phyloP scores from a whole-genome alignment of 495 filamentous ascomycete species.

The Bacidia gigantensis region DNA sequence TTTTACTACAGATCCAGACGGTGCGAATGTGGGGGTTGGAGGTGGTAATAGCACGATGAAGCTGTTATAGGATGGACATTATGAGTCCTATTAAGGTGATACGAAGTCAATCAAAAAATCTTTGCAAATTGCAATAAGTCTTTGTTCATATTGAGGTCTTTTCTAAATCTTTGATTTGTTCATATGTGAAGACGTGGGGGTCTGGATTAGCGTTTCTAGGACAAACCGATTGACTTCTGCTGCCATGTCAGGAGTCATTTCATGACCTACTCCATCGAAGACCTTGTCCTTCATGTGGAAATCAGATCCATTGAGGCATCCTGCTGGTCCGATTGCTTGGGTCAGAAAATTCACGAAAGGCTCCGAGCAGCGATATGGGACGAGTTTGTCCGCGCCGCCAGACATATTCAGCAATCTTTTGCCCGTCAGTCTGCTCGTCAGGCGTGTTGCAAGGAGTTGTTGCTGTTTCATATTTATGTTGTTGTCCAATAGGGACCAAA shows the following conservation, averaged over 20 bases:
- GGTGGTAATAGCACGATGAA: no score
- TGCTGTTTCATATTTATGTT: conserved; percentile 31
- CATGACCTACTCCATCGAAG: conserved; percentile 61
- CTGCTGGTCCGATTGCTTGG: neutral
- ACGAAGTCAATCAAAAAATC: no score
- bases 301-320: neutral
- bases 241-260: conserved; percentile 59
- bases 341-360: conserved; percentile 39
- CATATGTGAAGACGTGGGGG: conserved; percentile 6
- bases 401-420: conserved; percentile 70
- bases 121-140: no score
- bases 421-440: conserved; percentile 40
- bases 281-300: conserved; percentile 57
- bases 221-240: conserved; percentile 54
- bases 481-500: neutral
- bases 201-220: conserved; percentile 30
- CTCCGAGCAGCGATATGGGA: conserved; percentile 59
- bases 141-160: no score
- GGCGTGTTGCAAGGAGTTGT: conserved; percentile 25
- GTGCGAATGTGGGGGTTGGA: neutral
- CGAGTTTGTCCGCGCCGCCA: conserved; percentile 68
- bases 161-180: conserved; percentile 1
- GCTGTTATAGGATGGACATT: no score
- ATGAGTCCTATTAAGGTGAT: no score
- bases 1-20: conserved; percentile 14